Evolutionary conservation across 306 rosid genomes (phyloP).

Genomic region (Rosa chinensis): DNA sequence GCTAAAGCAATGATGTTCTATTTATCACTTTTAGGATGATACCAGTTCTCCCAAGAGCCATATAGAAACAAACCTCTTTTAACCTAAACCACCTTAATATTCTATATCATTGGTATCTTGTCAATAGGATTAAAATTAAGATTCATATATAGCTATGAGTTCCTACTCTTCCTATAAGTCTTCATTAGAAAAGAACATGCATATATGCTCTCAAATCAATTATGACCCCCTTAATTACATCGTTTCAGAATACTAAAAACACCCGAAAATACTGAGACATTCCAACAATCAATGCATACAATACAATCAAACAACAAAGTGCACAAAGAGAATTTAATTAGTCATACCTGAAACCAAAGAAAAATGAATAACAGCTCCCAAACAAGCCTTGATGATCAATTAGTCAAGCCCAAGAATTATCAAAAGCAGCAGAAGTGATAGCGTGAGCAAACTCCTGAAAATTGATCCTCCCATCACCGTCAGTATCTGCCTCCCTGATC

Average conservation of each 20-base stretch:
- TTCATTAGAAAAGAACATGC: not conserved
- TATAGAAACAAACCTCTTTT: too few relatives aligned
- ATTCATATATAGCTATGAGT: too few relatives aligned
- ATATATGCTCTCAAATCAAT: not conserved
- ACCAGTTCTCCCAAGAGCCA: too few relatives aligned
- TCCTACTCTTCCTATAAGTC: not conserved
- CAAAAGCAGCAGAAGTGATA: constrained; percentile 85
- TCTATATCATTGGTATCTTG: not conserved
- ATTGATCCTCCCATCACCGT: constrained; percentile 82
- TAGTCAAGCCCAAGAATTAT: constrained; percentile 72
- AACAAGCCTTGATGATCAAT: not conserved
- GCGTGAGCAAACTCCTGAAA: constrained; percentile 73
- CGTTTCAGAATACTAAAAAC: not conserved
- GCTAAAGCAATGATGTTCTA: too few relatives aligned
- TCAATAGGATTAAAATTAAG: not conserved
- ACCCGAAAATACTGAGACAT: not conserved
- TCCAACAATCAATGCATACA: not conserved
- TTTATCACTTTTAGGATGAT: not conserved
- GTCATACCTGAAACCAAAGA: not conserved
- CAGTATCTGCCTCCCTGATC: constrained; percentile 86
- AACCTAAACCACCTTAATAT: not conserved
- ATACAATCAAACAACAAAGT: not conserved
- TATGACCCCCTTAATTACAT: not conserved
- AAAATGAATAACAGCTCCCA: not conserved
- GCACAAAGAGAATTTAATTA: not conserved